These are phyloP conservation scores for Pseudogymnoascus sp. DNA, from an alignment of 2,329 filamentous ascomycete genomes.

Conservation along the genomic window DNA sequence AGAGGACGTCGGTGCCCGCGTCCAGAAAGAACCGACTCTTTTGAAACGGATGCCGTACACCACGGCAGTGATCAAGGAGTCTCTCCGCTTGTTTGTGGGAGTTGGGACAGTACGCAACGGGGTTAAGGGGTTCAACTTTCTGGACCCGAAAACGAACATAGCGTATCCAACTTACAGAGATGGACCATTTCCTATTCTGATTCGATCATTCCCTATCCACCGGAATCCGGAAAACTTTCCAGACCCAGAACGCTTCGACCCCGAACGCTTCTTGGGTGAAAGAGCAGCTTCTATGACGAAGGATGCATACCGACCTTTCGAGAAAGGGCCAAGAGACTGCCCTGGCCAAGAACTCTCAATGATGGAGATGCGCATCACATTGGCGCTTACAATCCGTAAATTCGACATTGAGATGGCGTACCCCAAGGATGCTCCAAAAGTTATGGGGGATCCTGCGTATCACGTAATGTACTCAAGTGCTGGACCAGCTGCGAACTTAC, in stretches of 20 bases:
- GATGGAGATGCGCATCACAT: constrained; percentile 38
- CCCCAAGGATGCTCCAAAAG: background rate
- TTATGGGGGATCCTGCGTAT: background rate
- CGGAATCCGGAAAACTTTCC: constrained; percentile 34
- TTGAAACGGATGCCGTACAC: constrained; percentile 17
- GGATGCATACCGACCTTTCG: constrained; percentile 48
- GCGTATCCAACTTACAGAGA: constrained; percentile 6
- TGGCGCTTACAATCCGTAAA: constrained; percentile 38
- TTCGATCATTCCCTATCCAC: constrained; percentile 22
- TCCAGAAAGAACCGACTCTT: constrained; percentile 13
- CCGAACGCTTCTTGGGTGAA: constrained; percentile 36
- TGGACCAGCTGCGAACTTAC: background rate
- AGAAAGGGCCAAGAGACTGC: constrained; percentile 46
- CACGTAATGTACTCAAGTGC: background rate
- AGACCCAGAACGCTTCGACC: constrained; percentile 37
- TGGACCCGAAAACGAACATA: background rate
- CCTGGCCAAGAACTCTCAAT: constrained; percentile 48
- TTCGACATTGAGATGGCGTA: constrained; percentile 36
- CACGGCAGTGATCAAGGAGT: constrained; percentile 15
- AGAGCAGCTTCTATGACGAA: constrained; percentile 22
- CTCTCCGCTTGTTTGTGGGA: constrained; percentile 15
- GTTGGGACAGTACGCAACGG: constrained; percentile 14
- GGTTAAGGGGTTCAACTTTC: constrained; percentile 2
- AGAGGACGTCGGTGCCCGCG: background rate
- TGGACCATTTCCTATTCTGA: constrained; percentile 12